Percentiles rank a stretch among this genome's conserved stretches.
These are phyloP conservation scores for Trichoderma breve DNA, from an alignment of 2,329 filamentous ascomycete genomes.

Conservation along the genomic window DNA sequence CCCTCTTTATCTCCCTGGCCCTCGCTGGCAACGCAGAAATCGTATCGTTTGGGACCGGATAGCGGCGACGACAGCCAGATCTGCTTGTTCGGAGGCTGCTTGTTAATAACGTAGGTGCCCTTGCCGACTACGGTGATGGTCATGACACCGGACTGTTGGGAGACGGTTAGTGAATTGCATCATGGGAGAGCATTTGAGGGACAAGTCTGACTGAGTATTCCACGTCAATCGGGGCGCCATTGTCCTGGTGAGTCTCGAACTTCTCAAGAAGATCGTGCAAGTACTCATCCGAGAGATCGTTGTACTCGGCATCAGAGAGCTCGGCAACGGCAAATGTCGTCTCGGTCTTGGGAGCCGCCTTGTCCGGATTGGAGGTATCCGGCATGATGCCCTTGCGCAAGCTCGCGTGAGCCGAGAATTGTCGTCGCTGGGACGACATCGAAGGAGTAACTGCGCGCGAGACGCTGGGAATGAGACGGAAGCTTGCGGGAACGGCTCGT, in stretches of 20 bases:
- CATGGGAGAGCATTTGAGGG: background rate
- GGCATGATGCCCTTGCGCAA: conserved; percentile 55
- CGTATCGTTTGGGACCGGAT: conserved; percentile 89
- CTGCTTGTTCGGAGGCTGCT: conserved; percentile 95
- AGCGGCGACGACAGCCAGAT: conserved; percentile 95
- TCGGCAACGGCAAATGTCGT: conserved; percentile 54
- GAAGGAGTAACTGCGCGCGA: conserved; percentile 3
- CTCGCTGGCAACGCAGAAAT: conserved; percentile 77
- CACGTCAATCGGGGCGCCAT: conserved; percentile 73
- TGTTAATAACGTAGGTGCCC: conserved; percentile 93
- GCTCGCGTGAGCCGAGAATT: conserved; percentile 33
- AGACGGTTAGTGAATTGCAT: conserved; percentile 2
- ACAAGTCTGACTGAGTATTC: conserved; percentile 72
- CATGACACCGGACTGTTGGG: conserved; percentile 74
- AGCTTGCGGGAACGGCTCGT: conserved; percentile 26
- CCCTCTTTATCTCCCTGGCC: conserved; percentile 73
- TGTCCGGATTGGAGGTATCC: conserved; percentile 54
- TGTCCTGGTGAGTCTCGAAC: conserved; percentile 74
- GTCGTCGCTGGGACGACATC: conserved; percentile 24
- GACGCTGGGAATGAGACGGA: conserved; percentile 23
- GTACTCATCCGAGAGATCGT: conserved; percentile 73
- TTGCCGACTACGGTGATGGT: conserved; percentile 66
- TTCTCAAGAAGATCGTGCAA: conserved; percentile 56
- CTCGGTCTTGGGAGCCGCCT: conserved; percentile 38
- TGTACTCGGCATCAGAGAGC: conserved; percentile 69